A percentile compares a stretch with the other conserved stretches of the same genome.
These are phyloP conservation scores for Blastocystis sp. DNA, from an alignment of 352 stramenopile genomes.

Conservation along the genomic window DNA sequence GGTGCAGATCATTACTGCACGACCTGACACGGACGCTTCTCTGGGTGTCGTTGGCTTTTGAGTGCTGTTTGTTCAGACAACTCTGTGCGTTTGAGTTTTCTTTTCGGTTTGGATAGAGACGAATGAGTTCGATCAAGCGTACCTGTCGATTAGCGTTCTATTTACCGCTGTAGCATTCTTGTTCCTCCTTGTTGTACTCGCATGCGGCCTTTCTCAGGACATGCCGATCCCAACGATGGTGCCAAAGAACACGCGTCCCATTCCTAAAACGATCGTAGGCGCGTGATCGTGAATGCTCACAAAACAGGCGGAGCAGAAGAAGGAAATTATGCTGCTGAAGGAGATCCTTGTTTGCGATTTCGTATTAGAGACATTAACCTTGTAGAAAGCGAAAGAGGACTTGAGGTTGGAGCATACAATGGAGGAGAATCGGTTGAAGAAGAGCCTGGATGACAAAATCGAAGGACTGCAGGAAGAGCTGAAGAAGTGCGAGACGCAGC, in stretches of 20 bases:
- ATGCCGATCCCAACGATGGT: background rate
- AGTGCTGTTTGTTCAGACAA: background rate
- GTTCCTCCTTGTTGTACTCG: background rate
- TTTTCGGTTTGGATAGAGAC: too few relatives aligned
- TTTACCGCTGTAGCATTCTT: background rate
- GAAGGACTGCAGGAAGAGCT: background rate
- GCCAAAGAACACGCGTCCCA: background rate
- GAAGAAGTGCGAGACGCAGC: background rate
- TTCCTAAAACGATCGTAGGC: constrained; percentile 10
- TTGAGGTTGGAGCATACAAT: background rate
- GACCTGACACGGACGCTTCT: constrained; percentile 13
- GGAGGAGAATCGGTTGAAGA: background rate
- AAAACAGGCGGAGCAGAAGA: background rate
- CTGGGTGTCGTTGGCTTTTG: constrained; percentile 48
- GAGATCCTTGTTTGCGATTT: background rate
- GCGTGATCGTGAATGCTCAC: too few relatives aligned
- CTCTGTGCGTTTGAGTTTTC: too few relatives aligned
- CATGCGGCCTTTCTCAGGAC: background rate
- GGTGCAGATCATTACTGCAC: constrained; percentile 34
- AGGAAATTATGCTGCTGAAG: constrained; percentile 14
- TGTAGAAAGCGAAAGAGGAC: constrained; percentile 22
- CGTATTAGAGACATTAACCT: background rate
- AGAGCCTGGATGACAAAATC: background rate
- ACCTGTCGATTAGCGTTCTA: background rate
- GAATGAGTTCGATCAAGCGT: too few relatives aligned